Base-by-base conservation (phyloP, 2,329 filamentous ascomycete species). In the Monilinia laxa region DNA sequence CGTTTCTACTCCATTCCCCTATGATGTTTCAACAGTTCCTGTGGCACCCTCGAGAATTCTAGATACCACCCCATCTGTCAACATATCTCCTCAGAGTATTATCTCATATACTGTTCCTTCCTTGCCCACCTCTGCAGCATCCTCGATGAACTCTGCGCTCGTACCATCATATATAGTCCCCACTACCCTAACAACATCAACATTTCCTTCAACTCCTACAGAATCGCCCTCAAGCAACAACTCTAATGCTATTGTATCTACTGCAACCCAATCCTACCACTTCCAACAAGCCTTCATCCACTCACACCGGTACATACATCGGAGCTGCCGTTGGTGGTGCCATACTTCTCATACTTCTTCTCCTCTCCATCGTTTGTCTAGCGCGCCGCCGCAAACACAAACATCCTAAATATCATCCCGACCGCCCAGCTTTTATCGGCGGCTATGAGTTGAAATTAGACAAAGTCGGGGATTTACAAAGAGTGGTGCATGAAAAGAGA, bases 371-470 rank as follows among this genome's bases (percentile, higher is more conserved):
- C 28, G 5, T 60, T 16, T 51, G n/a, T 38, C 28, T 60, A 10
- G 2, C 45, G 28, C 45, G 45, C n/a, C 45, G 31, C 31, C 28
- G 58, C 31, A 51, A 51, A 60, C 4, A 14, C 14, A 51, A 18
- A 20, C 31, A 35, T 5, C 58, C 58, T 1, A 51, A 51, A 38
- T 42, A 60, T 20, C 58, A 60, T 16, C 45, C 58, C n/a, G 58
- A 60, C 20, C 58, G 58, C 4, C 58, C 58, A 10, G 58, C 58
- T 38, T 60, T 60, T n/a, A 60, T 60, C n/a, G 58, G 58, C 45
- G 58, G 58, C 45, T 60, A 60, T n/a, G 58, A 60, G 47, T 20
- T 60, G 12, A 60, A 60, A 51, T 20, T 60, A 9, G 58, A 60
- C 12, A 60, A 60, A 38, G 58, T 25, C 4, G 58, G 58, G n/a